Evolutionary conservation across 139 green algal genomes (phyloP).

Genomic region (Tetradesmus lagerheimii): DNA sequence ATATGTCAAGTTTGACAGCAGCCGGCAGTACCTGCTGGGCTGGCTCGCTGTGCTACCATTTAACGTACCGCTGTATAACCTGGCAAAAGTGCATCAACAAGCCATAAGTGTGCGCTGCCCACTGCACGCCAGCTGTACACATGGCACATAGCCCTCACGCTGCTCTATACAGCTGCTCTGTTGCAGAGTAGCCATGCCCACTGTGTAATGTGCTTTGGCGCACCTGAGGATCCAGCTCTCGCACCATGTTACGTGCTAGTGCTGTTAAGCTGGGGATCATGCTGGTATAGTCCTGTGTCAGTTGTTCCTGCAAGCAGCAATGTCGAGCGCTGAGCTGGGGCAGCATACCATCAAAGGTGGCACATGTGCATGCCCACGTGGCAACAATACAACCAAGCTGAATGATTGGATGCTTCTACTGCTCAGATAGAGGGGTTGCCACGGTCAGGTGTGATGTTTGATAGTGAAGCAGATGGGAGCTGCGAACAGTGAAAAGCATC

Average conservation of each 20-base stretch:
- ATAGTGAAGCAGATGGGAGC: background rate
- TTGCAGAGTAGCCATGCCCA: background rate
- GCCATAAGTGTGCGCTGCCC: too few relatives aligned
- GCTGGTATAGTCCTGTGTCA: slow-evolving; percentile 77
- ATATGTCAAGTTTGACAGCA: background rate
- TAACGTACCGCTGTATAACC: too few relatives aligned
- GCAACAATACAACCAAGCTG: background rate
- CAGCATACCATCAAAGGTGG: background rate
- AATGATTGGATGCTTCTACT: background rate
- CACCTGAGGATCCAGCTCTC: slow-evolving; percentile 83
- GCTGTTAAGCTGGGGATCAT: slow-evolving; percentile 77
- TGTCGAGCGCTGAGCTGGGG: background rate
- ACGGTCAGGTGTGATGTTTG: background rate
- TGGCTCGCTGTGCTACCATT: background rate
- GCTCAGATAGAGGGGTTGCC: too few relatives aligned
- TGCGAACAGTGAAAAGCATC: background rate
- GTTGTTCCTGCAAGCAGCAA: slow-evolving; percentile 58
- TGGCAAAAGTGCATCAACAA: too few relatives aligned
- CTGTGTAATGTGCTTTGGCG: background rate
- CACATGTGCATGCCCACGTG: too few relatives aligned
- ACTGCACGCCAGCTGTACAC: too few relatives aligned
- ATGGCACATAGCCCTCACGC: too few relatives aligned
- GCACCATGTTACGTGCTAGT: slow-evolving; percentile 76
- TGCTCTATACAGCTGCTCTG: background rate
- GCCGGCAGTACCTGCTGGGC: background rate